Conservation (phyloP, 83 land plant species). For the Isoetes engelmannii region DNA sequence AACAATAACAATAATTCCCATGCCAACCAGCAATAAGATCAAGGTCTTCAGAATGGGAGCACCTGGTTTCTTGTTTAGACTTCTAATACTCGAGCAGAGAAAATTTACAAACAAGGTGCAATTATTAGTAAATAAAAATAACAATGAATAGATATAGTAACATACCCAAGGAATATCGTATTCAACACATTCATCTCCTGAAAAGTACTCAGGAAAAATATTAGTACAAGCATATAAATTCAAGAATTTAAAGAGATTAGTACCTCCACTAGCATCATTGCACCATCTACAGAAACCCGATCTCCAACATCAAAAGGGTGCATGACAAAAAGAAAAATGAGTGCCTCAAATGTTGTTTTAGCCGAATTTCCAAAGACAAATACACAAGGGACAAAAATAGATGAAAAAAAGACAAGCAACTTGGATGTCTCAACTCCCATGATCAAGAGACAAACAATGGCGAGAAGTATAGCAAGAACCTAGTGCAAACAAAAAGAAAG, state of each 20-base stretch:
- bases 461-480: conserved; percentile 22
- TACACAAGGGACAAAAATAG: conserved; percentile 34
- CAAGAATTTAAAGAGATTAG: not conserved
- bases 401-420: conserved; percentile 35
- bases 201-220: conserved; percentile 1
- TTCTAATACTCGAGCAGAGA: no score
- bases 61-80: no score
- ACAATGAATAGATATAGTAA: not conserved
- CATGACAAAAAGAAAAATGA: conserved; percentile 31
- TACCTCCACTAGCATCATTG: conserved; percentile 32
- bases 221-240: not conserved
- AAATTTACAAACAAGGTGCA: no score
- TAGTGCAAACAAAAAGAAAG: not conserved
- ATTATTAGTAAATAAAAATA: no score
- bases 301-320: conserved; percentile 42
- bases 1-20: no score
- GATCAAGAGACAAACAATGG: conserved; percentile 30
- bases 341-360: conserved; percentile 33
- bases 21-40: no score
- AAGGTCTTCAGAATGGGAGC: no score
- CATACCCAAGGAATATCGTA: conserved; percentile 37
- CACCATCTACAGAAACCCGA: conserved; percentile 29
- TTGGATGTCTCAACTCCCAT: conserved; percentile 36
- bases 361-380: conserved; percentile 39
- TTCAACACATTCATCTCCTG: conserved; percentile 49